Conservation (phyloP, 441 rosid species). For the Jatropha podagrica region DNA sequence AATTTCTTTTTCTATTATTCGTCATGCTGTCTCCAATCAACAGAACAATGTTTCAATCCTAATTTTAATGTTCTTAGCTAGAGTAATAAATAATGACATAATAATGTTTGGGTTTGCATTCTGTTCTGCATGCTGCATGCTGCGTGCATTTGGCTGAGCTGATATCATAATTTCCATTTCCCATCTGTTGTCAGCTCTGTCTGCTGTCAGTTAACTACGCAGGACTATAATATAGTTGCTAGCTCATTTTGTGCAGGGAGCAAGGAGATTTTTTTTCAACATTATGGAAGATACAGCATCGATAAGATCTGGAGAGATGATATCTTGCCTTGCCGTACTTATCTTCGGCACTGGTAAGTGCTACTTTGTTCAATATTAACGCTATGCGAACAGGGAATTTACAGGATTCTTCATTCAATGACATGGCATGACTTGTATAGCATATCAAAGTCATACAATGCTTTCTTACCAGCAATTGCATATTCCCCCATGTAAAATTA, state of each 20-base stretch:
- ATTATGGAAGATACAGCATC: conserved; percentile 67
- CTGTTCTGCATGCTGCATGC: not conserved
- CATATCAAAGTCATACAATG: not conserved
- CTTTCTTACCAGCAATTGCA: not conserved
- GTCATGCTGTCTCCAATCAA: not conserved
- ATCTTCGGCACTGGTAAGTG: conserved; percentile 85
- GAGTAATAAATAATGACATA: not conserved
- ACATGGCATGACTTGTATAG: not conserved
- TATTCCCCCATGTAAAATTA: not conserved
- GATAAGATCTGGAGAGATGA: conserved; percentile 87
- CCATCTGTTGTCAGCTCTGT: not conserved
- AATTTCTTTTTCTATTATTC: not conserved
- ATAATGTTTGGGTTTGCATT: not conserved
- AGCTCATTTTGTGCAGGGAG: conserved; percentile 49
- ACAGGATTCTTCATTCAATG: not conserved
- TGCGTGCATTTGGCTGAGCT: not conserved
- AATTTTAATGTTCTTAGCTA: not conserved
- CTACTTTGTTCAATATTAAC: not conserved
- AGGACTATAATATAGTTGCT: not conserved
- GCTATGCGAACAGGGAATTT: not conserved
- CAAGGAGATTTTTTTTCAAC: conserved; percentile 66
- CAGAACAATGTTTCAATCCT: no score
- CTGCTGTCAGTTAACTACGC: not conserved
- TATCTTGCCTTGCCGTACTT: conserved; percentile 83
- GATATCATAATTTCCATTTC: not conserved